Evolutionary conservation across 2,329 filamentous ascomycete genomes (phyloP), one percentile per base, ranked within the genome.

Genomic region (Venturia asperata): DNA sequence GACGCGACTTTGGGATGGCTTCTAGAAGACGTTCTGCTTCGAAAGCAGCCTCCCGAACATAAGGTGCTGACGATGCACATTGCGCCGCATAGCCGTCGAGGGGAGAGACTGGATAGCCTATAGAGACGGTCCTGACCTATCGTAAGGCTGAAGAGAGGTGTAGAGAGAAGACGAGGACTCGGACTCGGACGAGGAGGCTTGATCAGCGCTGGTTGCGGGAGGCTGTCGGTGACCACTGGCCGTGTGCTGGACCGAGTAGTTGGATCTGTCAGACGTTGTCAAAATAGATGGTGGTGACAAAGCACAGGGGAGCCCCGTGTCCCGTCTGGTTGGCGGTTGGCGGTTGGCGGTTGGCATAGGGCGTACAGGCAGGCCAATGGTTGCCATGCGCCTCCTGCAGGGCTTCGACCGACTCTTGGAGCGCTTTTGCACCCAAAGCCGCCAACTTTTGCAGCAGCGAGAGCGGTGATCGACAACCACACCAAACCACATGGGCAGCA

Each of bases 381-480:
- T 34, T 5, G 30, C 52, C 15, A 21, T n/a, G 17, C 30, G 49
- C 52, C 52, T 37, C 30, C 19, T 30, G 30, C 30, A 34, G 37
- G 52, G 52, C 30, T 58, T 58, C 52, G 52, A 58, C 52, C 52
- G 52, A 58, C 52, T 58, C 52, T 58, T 58, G 30, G 27, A 37
- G 27, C 17, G 15, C 15, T 58, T 37, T 37, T 37, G 52, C 19
- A 37, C 24, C 27, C 52, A 58, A 10, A 34, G 19, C 30, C 52
- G 27, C 30, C 27, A 58, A 3, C 30, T n/a, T 58, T 58, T n/a
- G 52, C 52, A n/a, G 52, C 52, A 30, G 27, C 27, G 27, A 58
- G 52, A 37, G 52, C 52, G 52, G 52, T 58, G 52, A 58, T 58
- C 52, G 52, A 27, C 47, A 52, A 27, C 13, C 47, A 27, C 27